Base-by-base conservation (phyloP, 2,329 filamentous ascomycete genomes). In the Teratosphaeriaceae sp. region DNA sequence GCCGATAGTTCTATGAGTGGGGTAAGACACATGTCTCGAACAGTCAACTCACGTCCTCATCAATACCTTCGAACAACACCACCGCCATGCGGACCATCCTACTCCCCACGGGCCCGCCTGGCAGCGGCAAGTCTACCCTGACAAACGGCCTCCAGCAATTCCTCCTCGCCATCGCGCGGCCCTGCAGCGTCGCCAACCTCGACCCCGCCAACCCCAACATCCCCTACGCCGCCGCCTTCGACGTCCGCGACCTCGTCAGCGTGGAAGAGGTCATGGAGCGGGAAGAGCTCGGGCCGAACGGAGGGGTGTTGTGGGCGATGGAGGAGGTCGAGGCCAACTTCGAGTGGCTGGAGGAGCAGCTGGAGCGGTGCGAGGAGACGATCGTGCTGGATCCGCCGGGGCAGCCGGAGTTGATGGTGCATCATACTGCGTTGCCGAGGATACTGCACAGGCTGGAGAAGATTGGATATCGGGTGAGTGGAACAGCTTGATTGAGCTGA, bases 81-180 rank as follows among this genome's bases (percentile, higher is more conserved):
- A 6, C 20, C 22, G 8, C 22, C 6, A 51, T 51, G 49, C 44
- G 45, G 33, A 59, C 55, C 16, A 48, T 62, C 26, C 41, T 62
- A 7, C 43, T 62, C 22, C 59, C 58, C 16, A 57, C 62, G 38
- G 92, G 92, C n/a, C 90, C 89, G 53, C 92, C 92, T 5, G 92
- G 92, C 58, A 82, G 88, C 22, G 92, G 92, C 48, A 98, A 98
- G 71, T 96, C 88, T 52, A 98, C 92, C 6, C 96, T 95, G 65
- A 97, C 90, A 73, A 88, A 97, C 80, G 92, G 92, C 62, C 95
- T 98, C 85, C 87, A 96, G 61, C 92, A 98, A 69, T 98, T 98
- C 70, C 84, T 97, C 75, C 84, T 84, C 52, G 90, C 92, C 50
- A 95, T 98, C 62, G 88, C 89, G 47, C 84, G 92, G 44, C 89